Evolutionary conservation across 139 green algal species (phyloP), one percentile per base, ranked within the genome.

Genomic region (Coccomyxa sp.): DNA sequence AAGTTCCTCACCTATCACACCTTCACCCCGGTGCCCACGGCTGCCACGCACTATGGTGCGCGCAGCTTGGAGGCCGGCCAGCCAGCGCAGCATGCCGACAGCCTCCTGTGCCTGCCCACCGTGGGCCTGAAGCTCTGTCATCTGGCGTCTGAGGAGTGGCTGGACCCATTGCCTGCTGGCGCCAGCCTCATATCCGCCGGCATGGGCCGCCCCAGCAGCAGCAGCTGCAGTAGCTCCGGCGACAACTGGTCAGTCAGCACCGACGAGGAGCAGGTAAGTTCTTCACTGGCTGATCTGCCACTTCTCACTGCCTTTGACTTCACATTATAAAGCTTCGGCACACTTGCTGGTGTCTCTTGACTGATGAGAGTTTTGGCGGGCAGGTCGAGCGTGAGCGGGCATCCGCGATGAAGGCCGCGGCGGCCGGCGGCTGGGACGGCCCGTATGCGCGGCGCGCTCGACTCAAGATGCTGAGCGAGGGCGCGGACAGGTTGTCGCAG

Each of bases 1-100:
- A 91, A 92, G 67, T 98, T 98, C 88, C 89, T 98, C 31, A 95
- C 92, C 18, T 98, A 95, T 90, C 93, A 98, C 89, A 91, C 80
- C 13, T 80, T 93, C 28, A 89, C 87, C 27, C 86, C 85, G 13
- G 79, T 91, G 83, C 87, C 60, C 14, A 17, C 87, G 45, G 68
- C 83, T 21, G 82, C 79, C 76, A 90, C 90, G 66, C 85, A 89
- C 77, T 81, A 85, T n/a, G 63, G 74, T 30, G 63, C 68, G 23
- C 51, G 79, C 74, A 83, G 79, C 71, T 77, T 86, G 14, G 21
- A 68, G 28, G 27, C 67, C 58, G 79, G n/a, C 58, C 10, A 13
- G 67, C 11, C 79, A 66, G 75, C 71, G 18, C 66, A 58, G 16
- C 57, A 75, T 15, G 32, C 78, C 23, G 57, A 68, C 51, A 28